Conservation (phyloP, 2,329 filamentous ascomycete genomes). For the Neofusicoccum parvum region DNA sequence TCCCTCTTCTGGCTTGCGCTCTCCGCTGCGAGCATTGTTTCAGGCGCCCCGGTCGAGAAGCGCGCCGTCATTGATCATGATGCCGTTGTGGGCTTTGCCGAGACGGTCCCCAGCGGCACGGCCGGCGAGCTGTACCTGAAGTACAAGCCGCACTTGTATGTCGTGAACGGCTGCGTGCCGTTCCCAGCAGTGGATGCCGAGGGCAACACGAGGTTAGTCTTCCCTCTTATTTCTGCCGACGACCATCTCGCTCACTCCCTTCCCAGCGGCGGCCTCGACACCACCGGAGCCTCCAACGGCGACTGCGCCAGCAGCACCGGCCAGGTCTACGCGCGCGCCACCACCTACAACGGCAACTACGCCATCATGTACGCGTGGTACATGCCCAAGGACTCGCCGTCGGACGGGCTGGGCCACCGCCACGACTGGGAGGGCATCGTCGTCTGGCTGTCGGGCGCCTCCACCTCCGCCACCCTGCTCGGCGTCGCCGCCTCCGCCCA, state of each 20-base stretch:
- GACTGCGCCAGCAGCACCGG: conserved; percentile 50
- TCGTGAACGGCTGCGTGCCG: conserved; percentile 63
- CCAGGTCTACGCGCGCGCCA: conserved; percentile 54
- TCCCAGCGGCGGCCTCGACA: conserved; percentile 46
- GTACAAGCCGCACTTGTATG: conserved; percentile 59
- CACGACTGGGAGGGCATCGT: conserved; percentile 61
- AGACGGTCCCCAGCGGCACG: conserved; percentile 54
- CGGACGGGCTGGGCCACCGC: conserved; percentile 51
- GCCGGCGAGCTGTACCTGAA: conserved; percentile 54
- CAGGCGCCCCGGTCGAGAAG: conserved; percentile 27
- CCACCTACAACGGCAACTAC: conserved; percentile 45
- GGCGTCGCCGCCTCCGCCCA: conserved; percentile 58
- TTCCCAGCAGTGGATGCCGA: conserved; percentile 62
- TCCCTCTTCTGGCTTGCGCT: neutral
- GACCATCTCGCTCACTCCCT: neutral
- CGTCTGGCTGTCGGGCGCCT: conserved; percentile 51
- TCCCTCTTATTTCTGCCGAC: neutral
- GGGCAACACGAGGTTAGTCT: conserved; percentile 58
- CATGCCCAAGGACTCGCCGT: conserved; percentile 52
- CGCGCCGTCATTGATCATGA: conserved; percentile 50
- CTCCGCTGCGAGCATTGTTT: neutral
- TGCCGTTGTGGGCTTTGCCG: conserved; percentile 55
- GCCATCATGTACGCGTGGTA: conserved; percentile 59
- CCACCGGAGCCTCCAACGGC: conserved; percentile 42
- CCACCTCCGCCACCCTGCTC: conserved; percentile 45